Conservation (phyloP, 164 flowering plant species). For the Echeveria elegans region DNA sequence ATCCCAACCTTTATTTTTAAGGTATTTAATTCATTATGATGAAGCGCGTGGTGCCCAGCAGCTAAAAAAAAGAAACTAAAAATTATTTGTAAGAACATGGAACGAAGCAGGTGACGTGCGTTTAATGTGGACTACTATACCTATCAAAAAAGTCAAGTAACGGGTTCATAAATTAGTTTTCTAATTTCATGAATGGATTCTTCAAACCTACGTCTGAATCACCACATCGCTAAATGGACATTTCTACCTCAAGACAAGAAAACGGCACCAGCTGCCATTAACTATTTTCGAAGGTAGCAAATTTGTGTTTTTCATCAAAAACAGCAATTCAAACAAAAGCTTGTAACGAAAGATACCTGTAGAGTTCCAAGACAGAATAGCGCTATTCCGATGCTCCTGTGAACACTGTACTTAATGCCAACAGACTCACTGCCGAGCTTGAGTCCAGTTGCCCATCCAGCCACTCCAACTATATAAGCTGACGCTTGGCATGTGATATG, state of each 20-base stretch:
- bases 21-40: not conserved
- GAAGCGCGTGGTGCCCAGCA: not conserved
- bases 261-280: not conserved
- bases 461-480: too few species aligned
- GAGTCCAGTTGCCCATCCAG: too few species aligned
- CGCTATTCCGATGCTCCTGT: constrained; percentile 23
- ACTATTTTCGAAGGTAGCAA: not conserved
- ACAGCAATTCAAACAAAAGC: not conserved
- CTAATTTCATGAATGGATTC: not conserved
- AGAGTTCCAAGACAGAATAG: too few species aligned
- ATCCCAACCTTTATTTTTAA: not conserved
- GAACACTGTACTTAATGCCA: too few species aligned
- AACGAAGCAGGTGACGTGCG: not conserved
- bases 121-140: not conserved
- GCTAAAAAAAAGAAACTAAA: not conserved
- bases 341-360: constrained; percentile 20
- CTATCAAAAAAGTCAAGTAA: not conserved
- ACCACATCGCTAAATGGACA: not conserved
- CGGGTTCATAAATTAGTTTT: not conserved
- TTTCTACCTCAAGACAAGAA: not conserved
- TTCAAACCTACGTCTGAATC: not conserved
- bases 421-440: too few species aligned
- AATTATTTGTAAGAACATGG: not conserved
- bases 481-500: constrained; percentile 20
- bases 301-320: not conserved